Evolutionary conservation across 2,329 filamentous ascomycete species (phyloP).

Genomic region (Colletotrichum sp.): DNA sequence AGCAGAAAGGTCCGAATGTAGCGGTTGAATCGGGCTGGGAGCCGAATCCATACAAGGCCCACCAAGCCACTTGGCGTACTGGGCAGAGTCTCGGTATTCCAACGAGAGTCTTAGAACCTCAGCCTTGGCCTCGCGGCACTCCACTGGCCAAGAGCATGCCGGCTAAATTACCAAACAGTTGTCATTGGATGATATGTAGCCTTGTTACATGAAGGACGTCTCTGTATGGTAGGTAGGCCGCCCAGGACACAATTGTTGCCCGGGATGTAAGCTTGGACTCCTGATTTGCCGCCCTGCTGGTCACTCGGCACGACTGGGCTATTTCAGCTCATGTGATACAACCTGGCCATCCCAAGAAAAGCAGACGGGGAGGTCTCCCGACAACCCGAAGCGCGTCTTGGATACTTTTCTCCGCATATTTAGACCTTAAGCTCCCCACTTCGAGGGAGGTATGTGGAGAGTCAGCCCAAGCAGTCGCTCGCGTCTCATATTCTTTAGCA

Average conservation of each 20-base stretch:
- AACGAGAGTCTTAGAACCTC: background rate
- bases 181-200: background rate
- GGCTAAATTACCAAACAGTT: background rate
- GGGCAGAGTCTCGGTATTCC: constrained; percentile 1
- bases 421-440: background rate
- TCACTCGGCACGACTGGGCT: background rate
- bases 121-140: constrained; percentile 10
- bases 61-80: background rate
- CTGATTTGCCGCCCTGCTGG: background rate
- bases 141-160: constrained; percentile 1
- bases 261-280: background rate
- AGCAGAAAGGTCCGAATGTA: background rate
- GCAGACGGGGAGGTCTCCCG: background rate
- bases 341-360: background rate
- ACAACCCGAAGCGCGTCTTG: background rate
- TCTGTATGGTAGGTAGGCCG: background rate
- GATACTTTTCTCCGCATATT: background rate
- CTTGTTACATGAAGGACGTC: background rate
- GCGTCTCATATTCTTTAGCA: rapidly evolving
- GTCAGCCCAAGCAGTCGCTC: background rate
- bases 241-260: background rate
- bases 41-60: background rate
- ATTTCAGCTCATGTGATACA: background rate
- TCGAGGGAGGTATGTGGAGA: background rate
- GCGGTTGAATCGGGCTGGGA: background rate